These are phyloP conservation scores for Oxytropis ochrocephala DNA, from an alignment of 306 rosid genomes.

Conservation along the genomic window DNA sequence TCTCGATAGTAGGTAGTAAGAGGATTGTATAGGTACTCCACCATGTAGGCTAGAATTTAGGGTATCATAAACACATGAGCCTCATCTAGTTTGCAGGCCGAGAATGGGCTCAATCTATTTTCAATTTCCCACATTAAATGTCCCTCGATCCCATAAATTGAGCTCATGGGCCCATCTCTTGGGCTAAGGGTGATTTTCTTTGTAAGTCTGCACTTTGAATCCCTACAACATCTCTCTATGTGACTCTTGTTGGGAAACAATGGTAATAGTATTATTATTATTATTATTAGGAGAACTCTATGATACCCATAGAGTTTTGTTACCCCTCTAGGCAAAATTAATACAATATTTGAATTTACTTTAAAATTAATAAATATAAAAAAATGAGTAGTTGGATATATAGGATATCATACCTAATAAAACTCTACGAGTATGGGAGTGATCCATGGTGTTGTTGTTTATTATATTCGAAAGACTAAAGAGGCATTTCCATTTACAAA, in stretches of 20 bases:
- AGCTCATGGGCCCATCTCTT: conserved; percentile 48
- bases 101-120: conserved; percentile 28
- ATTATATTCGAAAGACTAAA: background rate
- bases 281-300: too few species aligned
- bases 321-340: too few species aligned
- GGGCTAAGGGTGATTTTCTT: conserved; percentile 58
- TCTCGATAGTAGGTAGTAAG: conserved; percentile 34
- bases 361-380: too few species aligned
- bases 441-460: too few species aligned
- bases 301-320: too few species aligned
- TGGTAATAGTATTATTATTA: background rate
- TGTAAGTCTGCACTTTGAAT: conserved; percentile 67
- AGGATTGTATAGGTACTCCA: too few species aligned
- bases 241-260: conserved; percentile 46
- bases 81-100: conserved; percentile 50
- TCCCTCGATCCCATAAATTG: conserved; percentile 63
- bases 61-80: conserved; percentile 65
- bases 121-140: conserved; percentile 66
- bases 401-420: too few species aligned
- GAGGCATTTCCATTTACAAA: background rate
- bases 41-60: conserved; percentile 38
- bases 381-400: too few species aligned
- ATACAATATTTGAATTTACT: too few species aligned
- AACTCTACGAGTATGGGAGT: too few species aligned
- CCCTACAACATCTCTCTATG: conserved; percentile 68